Evolutionary conservation across 495 filamentous ascomycete species (phyloP).

Genomic region (Penicillium parvum): DNA sequence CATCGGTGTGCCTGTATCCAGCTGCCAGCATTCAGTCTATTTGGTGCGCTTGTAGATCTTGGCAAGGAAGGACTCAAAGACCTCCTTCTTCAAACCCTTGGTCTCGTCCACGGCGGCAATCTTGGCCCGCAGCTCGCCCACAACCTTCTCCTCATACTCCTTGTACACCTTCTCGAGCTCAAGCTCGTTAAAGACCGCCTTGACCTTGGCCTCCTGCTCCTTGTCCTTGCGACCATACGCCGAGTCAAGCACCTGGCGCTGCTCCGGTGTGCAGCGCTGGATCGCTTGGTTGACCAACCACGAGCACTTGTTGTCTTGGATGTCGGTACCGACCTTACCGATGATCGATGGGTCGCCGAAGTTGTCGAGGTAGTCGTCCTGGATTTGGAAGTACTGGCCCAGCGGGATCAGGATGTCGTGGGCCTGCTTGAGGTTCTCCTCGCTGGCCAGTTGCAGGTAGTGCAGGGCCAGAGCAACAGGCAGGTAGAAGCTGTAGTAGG

Average conservation of each 20-base stretch:
- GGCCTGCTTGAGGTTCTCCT: constrained; percentile 77
- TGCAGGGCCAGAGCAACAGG: constrained; percentile 88
- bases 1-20: no score
- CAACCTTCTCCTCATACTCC: constrained; percentile 81
- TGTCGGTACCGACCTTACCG: constrained; percentile 98
- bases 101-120: constrained; percentile 79
- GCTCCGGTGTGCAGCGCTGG: constrained; percentile 67
- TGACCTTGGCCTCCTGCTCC: constrained; percentile 74
- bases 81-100: constrained; percentile 78
- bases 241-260: constrained; percentile 72
- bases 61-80: constrained; percentile 84
- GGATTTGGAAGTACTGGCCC: constrained; percentile 98
- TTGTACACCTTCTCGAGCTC: constrained; percentile 75
- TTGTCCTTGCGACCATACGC: constrained; percentile 90
- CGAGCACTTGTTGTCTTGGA: constrained; percentile 98
- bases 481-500: constrained; percentile 98
- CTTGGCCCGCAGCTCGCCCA: constrained; percentile 65
- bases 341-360: constrained; percentile 92
- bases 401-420: constrained; percentile 95
- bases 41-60: constrained; percentile 99
- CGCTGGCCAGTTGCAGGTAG: constrained; percentile 74
- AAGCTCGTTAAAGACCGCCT: constrained; percentile 81
- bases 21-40: constrained; percentile 48
- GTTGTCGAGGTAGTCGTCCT: constrained; percentile 98
- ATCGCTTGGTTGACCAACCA: constrained; percentile 96